phyloP scores from a whole-genome alignment of 805 yeast genomes.

The Candida insectorum region DNA sequence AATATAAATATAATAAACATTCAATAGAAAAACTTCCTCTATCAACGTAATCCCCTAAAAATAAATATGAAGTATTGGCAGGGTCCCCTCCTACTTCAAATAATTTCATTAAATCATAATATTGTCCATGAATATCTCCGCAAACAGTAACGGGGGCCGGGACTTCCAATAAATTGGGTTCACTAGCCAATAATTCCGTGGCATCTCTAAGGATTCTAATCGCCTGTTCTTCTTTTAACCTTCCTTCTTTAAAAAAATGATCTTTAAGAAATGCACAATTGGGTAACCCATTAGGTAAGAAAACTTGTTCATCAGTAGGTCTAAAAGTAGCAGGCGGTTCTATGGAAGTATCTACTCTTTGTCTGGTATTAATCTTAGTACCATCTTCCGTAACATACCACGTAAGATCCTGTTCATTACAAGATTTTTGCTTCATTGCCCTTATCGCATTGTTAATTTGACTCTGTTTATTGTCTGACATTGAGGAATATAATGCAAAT shows the following conservation, averaged over 20 bases:
- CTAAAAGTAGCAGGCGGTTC: constrained; percentile 60
- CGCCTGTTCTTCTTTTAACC: constrained; percentile 70
- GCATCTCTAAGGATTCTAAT: constrained; percentile 63
- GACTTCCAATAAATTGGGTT: constrained; percentile 76
- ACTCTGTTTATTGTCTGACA: constrained; percentile 9
- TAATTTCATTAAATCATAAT: constrained; percentile 80
- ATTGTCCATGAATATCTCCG: constrained; percentile 98
- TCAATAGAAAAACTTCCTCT: constrained; percentile 90
- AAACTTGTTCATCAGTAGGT: constrained; percentile 71
- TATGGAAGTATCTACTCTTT: constrained; percentile 55
- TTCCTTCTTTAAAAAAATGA: constrained; percentile 80
- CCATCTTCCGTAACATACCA: constrained; percentile 58
- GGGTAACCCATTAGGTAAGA: constrained; percentile 62
- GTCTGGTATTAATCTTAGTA: constrained; percentile 49
- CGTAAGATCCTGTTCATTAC: constrained; percentile 34
- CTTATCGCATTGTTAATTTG: constrained; percentile 63
- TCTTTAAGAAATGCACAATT: constrained; percentile 65
- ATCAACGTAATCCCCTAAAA: constrained; percentile 93
- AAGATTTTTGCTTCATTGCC: constrained; percentile 48
- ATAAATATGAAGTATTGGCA: constrained; percentile 66
- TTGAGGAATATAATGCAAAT: no score
- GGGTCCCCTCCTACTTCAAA: constrained; percentile 96
- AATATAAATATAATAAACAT: constrained; percentile 68
- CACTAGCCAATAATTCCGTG: constrained; percentile 56
- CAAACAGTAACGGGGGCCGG: constrained; percentile 95